Evolutionary conservation across 495 filamentous ascomycete genomes (phyloP).

Genomic region (Xylaria bambusicola): DNA sequence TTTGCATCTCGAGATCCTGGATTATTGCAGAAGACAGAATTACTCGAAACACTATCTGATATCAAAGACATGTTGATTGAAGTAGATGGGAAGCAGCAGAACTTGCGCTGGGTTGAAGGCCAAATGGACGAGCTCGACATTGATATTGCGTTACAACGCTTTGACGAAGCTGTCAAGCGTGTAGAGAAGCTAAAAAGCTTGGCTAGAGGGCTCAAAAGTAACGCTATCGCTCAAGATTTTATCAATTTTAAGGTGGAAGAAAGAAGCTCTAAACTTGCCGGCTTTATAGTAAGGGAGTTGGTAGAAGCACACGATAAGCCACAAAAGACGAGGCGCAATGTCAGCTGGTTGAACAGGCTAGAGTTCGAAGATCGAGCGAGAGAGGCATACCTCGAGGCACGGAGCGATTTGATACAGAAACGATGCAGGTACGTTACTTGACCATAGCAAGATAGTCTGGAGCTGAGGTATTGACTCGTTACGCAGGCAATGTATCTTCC

Average conservation of each 20-base stretch:
- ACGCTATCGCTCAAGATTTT: slow-evolving; percentile 80
- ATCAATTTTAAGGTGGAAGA: slow-evolving; percentile 88
- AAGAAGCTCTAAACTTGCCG: slow-evolving; percentile 76
- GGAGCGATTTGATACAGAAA: slow-evolving; percentile 72
- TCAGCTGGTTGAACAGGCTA: slow-evolving; percentile 78
- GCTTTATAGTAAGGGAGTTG: slow-evolving; percentile 70
- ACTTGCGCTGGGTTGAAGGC: slow-evolving; percentile 89
- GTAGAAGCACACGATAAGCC: slow-evolving; percentile 71
- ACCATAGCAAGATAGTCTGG: neutral
- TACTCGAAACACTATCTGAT: slow-evolving; percentile 67
- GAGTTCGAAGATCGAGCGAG: slow-evolving; percentile 89
- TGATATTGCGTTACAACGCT: slow-evolving; percentile 86
- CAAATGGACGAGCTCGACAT: slow-evolving; percentile 97
- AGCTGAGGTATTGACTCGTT: slow-evolving; percentile 33
- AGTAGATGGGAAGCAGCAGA: slow-evolving; percentile 94
- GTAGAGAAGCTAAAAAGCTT: slow-evolving; percentile 83
- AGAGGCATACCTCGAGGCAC: slow-evolving; percentile 79
- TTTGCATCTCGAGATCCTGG: slow-evolving; percentile 72
- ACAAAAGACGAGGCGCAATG: slow-evolving; percentile 68
- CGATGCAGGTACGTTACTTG: slow-evolving; percentile 68
- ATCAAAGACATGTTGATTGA: slow-evolving; percentile 84
- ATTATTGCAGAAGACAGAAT: slow-evolving; percentile 68
- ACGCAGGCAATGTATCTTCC: slow-evolving; percentile 83
- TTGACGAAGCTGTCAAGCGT: slow-evolving; percentile 77
- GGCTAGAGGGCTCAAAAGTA: slow-evolving; percentile 77